These are phyloP conservation scores for Ophiostoma sp. DNA, from an alignment of 2,329 filamentous ascomycete genomes.

Conservation along the genomic window DNA sequence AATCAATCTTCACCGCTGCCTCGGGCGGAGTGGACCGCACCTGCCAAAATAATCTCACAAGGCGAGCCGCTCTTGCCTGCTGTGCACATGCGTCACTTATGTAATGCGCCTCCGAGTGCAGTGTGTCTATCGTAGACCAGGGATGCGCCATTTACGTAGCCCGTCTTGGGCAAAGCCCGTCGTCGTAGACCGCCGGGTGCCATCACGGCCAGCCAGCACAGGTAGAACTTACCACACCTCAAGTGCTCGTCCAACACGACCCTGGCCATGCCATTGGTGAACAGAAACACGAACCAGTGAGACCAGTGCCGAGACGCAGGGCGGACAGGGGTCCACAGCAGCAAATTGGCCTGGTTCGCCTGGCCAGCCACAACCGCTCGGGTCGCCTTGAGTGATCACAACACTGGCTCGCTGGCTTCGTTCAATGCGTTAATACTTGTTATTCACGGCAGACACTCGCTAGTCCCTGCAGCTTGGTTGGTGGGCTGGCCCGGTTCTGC, in stretches of 20 bases:
- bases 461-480: constrained; percentile 4
- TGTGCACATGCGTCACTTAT: background rate
- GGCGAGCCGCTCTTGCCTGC: background rate
- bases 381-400: too few species aligned
- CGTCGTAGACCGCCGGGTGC: constrained; percentile 9
- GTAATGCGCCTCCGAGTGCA: background rate
- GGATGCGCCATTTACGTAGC: constrained; percentile 10
- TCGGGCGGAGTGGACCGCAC: constrained; percentile 4
- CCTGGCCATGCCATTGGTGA: background rate
- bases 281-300: background rate
- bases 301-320: constrained; percentile 12
- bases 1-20: constrained; percentile 11
- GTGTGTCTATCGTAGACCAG: background rate
- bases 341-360: background rate
- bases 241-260: background rate
- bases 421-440: too few species aligned
- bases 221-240: background rate
- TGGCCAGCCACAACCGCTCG: background rate
- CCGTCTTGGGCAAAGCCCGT: background rate
- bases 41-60: background rate
- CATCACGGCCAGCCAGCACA: background rate
- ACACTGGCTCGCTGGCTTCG: too few species aligned
- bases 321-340: constrained; percentile 9
- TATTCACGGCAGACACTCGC: too few species aligned
- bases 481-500: background rate